Conservation (phyloP, 2,329 filamentous ascomycete genomes). For the Sporothrix brunneoviolacea region DNA sequence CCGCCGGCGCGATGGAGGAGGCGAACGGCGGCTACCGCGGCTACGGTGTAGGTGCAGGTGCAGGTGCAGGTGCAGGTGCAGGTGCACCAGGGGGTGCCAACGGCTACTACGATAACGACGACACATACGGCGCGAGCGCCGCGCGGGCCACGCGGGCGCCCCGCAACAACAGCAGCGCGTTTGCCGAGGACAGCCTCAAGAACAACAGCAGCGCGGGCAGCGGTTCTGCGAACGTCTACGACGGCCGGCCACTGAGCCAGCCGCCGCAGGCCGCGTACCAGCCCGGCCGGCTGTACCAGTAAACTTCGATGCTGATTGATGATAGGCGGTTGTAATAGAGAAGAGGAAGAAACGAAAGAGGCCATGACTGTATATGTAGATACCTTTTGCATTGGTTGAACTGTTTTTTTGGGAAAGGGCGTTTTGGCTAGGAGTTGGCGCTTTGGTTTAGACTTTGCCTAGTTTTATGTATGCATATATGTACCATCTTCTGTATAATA, state of each 20-base stretch:
- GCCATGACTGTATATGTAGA: conserved; percentile 1
- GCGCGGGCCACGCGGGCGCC: conserved; percentile 13
- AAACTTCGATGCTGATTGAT: too few species aligned
- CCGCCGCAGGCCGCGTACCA: conserved; percentile 7
- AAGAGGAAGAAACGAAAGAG: too few species aligned
- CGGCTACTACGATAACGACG: conserved; percentile 3
- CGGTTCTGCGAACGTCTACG: background rate
- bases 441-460: too few species aligned
- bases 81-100: background rate
- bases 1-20: background rate
- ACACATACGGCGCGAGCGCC: conserved; percentile 15
- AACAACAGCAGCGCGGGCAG: background rate
- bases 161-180: background rate
- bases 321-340: too few species aligned
- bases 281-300: conserved; percentile 10
- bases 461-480: too few species aligned
- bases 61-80: background rate
- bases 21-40: background rate
- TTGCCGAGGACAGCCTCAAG: background rate
- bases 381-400: conserved; percentile 1
- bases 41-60: background rate
- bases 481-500: too few species aligned
- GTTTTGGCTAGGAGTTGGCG: too few species aligned
- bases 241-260: background rate
- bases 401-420: too few species aligned